A percentile compares a stretch with the other conserved stretches of the same genome.
Conservation (phyloP, 169 alveolate species). For the Babesia caballi region DNA sequence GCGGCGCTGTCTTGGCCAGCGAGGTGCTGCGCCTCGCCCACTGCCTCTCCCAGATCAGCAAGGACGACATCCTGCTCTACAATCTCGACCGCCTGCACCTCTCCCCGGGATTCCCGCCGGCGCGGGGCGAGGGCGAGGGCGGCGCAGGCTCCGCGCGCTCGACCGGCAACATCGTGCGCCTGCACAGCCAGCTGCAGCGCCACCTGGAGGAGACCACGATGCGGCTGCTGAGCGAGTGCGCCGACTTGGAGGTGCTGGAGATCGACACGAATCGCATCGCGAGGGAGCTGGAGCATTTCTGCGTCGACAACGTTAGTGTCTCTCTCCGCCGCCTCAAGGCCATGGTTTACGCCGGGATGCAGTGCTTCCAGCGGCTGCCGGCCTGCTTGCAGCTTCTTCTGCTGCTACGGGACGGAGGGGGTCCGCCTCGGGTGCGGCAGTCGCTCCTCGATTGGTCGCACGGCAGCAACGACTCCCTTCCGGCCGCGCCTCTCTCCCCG, state of each 20-base stretch:
- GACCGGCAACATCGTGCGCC: conserved; percentile 14
- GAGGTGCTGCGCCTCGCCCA: conserved; percentile 36
- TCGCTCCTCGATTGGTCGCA: background rate
- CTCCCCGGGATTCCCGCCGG: background rate
- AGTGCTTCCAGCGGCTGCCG: conserved; percentile 13
- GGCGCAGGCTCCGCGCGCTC: conserved; percentile 5
- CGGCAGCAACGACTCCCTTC: background rate
- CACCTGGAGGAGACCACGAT: conserved; percentile 28
- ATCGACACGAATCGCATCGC: conserved; percentile 30
- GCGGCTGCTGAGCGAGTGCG: conserved; percentile 16
- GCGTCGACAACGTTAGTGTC: conserved; percentile 7
- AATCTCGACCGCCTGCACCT: conserved; percentile 14
- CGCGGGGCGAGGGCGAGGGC: background rate
- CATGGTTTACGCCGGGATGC: conserved; percentile 35
- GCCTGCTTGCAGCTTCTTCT: conserved; percentile 19
- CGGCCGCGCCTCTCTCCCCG: background rate
- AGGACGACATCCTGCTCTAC: conserved; percentile 28
- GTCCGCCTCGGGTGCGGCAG: background rate
- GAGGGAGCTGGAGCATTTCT: conserved; percentile 9
- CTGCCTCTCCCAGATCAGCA: conserved; percentile 26
- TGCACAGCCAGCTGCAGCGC: conserved; percentile 15
- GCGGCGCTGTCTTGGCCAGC: conserved; percentile 40
- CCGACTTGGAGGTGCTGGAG: conserved; percentile 12
- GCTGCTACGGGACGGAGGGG: conserved; percentile 1
- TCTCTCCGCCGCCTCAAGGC: conserved; percentile 35